Base-by-base conservation (phyloP, 371 early-diverging fungal species). In the Mortierella sp. region DNA sequence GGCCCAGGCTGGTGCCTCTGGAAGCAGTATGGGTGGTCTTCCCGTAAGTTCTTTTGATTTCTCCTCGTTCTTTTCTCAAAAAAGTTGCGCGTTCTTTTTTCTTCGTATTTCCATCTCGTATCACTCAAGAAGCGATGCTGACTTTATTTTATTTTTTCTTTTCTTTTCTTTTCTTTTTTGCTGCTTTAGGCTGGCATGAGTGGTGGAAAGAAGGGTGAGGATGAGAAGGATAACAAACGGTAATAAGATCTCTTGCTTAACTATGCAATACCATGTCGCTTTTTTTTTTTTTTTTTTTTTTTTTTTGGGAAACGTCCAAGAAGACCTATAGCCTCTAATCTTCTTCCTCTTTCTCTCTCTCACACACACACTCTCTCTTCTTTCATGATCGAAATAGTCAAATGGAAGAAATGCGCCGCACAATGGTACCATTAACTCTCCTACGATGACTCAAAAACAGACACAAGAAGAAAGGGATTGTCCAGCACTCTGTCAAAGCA, bases 351-450 rank as follows among this genome's bases (percentile, higher is more conserved):
- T 37, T 9, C 9, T 37, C 37, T 9, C 37, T 9, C 26, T n/a
- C 9, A n/a, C n/a, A n/a, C n/a, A n/a, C n/a, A n/a, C n/a, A n/a
- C n/a, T n/a, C n/a, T n/a, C n/a, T n/a, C n/a, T n/a, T n/a, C n/a
- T n/a, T n/a, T n/a, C n/a, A n/a, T n/a, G n/a, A 19, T 14, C 56
- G 18, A 26, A 55, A 23, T 72, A 89, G 88, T 21, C 92, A 94
- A 82, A 87, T 89, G 89, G 94, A 96, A 66, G 96, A 97, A 74
- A 90, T 91, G 90, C 89, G 95, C 23, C 84, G 92, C 53, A 88
- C 86, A 19, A 91, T 94, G 93, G 92, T 93, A 86, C 69, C 15
- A 9, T 12, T 23, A 46, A 29, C 52, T 14, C 7, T 25, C 7
- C 15, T 37, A 23, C 45, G n/a, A 43, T 19, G 19, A 52, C 26